phyloP scores from a whole-genome alignment of 441 rosid genomes.

The Adansonia rubrostipa region DNA sequence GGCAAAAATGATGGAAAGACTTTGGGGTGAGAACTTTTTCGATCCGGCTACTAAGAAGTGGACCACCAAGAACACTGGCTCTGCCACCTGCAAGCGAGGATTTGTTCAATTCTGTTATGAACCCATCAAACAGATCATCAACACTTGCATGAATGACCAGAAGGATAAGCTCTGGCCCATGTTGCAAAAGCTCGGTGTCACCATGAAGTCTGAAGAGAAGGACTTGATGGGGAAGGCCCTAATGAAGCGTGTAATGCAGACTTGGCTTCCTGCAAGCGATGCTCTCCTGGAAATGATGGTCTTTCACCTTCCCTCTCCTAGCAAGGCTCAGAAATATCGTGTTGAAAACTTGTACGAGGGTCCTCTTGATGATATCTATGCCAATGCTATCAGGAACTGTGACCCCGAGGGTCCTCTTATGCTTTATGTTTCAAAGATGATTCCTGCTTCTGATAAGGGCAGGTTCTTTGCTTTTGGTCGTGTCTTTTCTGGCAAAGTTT shows the following conservation, averaged over 20 bases:
- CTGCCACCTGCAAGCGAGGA: slow-evolving; percentile 31
- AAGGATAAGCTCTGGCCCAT: slow-evolving; percentile 32
- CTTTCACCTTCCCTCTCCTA: slow-evolving; percentile 28
- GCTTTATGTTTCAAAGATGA: slow-evolving; percentile 33
- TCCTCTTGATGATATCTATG: slow-evolving; percentile 30
- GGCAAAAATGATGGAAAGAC: slow-evolving; percentile 30
- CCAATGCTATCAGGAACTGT: slow-evolving; percentile 31
- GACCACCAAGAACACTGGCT: slow-evolving; percentile 30
- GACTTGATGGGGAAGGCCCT: slow-evolving; percentile 31
- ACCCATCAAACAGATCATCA: slow-evolving; percentile 32
- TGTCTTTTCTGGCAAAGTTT: slow-evolving; percentile 25
- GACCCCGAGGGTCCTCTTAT: slow-evolving; percentile 32
- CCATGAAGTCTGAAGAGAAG: slow-evolving; percentile 31
- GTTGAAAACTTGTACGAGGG: slow-evolving; percentile 32
- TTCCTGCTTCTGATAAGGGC: slow-evolving; percentile 33
- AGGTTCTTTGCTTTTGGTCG: slow-evolving; percentile 33
- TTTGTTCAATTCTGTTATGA: slow-evolving; percentile 32
- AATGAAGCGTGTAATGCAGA: slow-evolving; percentile 34
- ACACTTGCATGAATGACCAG: slow-evolving; percentile 32
- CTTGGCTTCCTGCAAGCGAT: slow-evolving; percentile 29
- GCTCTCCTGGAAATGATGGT: slow-evolving; percentile 32
- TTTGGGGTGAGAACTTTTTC: slow-evolving; percentile 33
- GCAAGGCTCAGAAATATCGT: slow-evolving; percentile 29
- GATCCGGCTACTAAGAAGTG: slow-evolving; percentile 35
- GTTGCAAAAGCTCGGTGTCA: slow-evolving; percentile 24